Percentiles rank a stretch among this genome's conserved stretches.
Evolutionary conservation across 352 stramenopile species (phyloP).

Genomic region (Hyaloperonospora brassicae): DNA sequence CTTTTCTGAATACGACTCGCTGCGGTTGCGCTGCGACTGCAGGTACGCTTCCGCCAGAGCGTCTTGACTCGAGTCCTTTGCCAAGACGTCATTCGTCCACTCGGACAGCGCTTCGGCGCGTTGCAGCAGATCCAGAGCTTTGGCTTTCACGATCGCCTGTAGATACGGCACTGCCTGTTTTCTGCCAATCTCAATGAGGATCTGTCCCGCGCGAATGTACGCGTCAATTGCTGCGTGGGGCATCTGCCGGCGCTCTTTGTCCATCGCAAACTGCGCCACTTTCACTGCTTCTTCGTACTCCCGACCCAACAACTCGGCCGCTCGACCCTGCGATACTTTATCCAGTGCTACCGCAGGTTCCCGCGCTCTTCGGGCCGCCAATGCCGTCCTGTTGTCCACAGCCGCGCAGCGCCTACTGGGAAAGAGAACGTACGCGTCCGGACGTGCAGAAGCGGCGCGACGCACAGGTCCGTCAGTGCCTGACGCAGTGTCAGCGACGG

Average conservation of each 20-base stretch:
- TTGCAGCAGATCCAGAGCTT: constrained; percentile 67
- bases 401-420: constrained; percentile 15
- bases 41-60: constrained; percentile 40
- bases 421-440: constrained; percentile 8
- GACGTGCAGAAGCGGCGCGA: constrained; percentile 11
- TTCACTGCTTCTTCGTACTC: constrained; percentile 56
- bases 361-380: neutral
- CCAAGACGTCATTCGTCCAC: constrained; percentile 45
- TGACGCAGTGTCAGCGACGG: constrained; percentile 7
- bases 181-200: constrained; percentile 59
- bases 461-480: constrained; percentile 4
- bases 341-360: constrained; percentile 6
- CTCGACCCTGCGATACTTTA: constrained; percentile 22
- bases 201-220: constrained; percentile 63
- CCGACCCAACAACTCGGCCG: constrained; percentile 37
- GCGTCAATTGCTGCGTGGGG: constrained; percentile 57
- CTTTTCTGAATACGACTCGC: constrained; percentile 44
- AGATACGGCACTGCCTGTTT: constrained; percentile 46
- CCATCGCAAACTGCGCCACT: constrained; percentile 59
- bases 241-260: constrained; percentile 53
- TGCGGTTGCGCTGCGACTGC: constrained; percentile 35
- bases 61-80: constrained; percentile 28
- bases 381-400: constrained; percentile 5
- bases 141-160: constrained; percentile 75
- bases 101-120: constrained; percentile 61